Evolutionary conservation across 192 early-diverging fungal species (phyloP).

Genomic region (Entomortierella chlamydospora): DNA sequence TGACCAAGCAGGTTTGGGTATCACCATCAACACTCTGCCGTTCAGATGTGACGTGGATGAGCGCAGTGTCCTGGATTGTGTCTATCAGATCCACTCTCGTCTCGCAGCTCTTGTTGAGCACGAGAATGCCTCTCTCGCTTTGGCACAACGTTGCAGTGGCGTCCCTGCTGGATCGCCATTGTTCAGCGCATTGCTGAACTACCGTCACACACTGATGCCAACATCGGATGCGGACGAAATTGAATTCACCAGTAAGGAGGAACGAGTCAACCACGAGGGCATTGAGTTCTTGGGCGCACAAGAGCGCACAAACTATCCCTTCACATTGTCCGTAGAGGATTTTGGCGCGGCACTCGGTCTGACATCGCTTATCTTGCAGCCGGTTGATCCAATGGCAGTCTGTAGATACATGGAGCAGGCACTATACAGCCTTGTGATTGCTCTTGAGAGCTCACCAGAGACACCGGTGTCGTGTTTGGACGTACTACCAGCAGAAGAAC

Average conservation of each 20-base stretch:
- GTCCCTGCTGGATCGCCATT: slow-evolving; percentile 6
- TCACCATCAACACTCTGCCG: no score
- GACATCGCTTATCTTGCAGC: background rate
- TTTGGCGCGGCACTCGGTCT: slow-evolving; percentile 11
- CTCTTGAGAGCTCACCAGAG: background rate
- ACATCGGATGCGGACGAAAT: no score
- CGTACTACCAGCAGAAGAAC: slow-evolving; percentile 7
- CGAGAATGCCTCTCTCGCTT: slow-evolving; percentile 8
- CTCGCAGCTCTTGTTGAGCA: slow-evolving; percentile 3
- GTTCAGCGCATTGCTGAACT: slow-evolving; percentile 13
- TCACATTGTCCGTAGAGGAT: slow-evolving; percentile 3
- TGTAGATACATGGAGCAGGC: slow-evolving; percentile 9
- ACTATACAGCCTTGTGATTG: background rate
- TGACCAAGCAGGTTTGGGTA: no score
- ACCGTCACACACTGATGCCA: background rate
- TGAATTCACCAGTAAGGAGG: no score
- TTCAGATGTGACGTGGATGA: no score
- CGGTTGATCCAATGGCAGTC: background rate
- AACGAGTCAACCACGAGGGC: background rate
- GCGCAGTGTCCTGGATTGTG: no score
- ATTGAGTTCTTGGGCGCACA: background rate
- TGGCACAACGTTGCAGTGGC: slow-evolving; percentile 11
- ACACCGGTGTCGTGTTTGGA: background rate
- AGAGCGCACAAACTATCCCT: slow-evolving; percentile 20
- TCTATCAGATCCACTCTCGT: background rate